phyloP scores from a whole-genome alignment of 176 grass and related monocot species.

The Avena eriantha region DNA sequence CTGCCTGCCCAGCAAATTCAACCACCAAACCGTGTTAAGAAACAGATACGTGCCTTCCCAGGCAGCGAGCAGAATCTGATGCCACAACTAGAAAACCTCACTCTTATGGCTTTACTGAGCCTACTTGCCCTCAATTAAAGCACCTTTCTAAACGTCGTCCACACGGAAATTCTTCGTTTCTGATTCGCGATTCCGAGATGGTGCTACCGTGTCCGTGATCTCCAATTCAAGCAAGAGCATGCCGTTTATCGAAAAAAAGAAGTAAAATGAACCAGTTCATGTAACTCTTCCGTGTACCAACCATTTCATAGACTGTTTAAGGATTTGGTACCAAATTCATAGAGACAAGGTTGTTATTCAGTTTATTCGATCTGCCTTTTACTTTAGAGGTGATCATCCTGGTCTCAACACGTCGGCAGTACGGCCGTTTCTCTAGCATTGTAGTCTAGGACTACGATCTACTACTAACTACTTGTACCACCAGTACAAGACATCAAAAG shows the following conservation, averaged over 20 bases:
- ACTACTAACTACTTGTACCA: background rate
- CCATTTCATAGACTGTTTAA: background rate
- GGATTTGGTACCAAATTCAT: background rate
- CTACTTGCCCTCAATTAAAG: constrained; percentile 46
- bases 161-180: background rate
- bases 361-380: background rate
- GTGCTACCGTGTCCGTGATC: background rate
- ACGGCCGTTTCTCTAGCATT: background rate
- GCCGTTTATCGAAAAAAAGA: too few relatives aligned
- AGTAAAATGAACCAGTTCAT: too few relatives aligned
- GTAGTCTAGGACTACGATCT: constrained; percentile 6
- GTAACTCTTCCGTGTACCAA: too few relatives aligned
- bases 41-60: constrained; percentile 46
- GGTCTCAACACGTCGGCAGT: background rate
- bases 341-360: background rate
- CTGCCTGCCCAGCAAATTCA: background rate
- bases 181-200: background rate
- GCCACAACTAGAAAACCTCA: constrained; percentile 32
- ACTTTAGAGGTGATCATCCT: background rate
- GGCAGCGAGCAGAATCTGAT: constrained; percentile 44
- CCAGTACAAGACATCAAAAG: background rate
- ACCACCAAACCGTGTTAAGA: constrained; percentile 42
- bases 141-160: constrained; percentile 38
- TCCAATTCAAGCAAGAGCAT: too few relatives aligned
- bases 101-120: constrained; percentile 36